Conservation (phyloP, 192 early-diverging fungal genomes). For the Diversispora epigaea region DNA sequence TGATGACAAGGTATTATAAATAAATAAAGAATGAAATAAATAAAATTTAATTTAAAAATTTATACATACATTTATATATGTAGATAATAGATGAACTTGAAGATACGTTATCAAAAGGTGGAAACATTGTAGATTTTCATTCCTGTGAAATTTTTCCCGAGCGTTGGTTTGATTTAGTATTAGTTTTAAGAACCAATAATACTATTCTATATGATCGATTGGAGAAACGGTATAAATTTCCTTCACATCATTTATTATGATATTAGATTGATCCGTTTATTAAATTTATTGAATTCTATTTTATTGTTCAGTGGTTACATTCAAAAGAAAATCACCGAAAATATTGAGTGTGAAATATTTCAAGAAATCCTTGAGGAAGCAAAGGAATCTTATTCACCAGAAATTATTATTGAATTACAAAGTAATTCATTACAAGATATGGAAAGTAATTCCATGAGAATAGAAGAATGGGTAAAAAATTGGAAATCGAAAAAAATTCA, state of each 20-base stretch:
- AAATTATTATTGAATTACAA: constrained; percentile 78
- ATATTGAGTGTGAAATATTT: constrained; percentile 97
- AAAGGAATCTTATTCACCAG: constrained; percentile 72
- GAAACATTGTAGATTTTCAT: constrained; percentile 91
- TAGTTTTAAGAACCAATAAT: constrained; percentile 85
- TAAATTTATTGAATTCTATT: constrained; percentile 8
- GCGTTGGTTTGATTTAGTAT: constrained; percentile 95
- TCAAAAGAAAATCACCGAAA: constrained; percentile 84
- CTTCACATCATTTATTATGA: neutral
- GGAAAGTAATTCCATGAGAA: constrained; percentile 85
- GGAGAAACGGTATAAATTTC: constrained; percentile 57
- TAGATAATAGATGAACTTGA: constrained; percentile 92
- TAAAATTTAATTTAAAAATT: neutral
- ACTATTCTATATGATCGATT: constrained; percentile 77
- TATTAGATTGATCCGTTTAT: neutral
- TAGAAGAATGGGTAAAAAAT: constrained; percentile 66
- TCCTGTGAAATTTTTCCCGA: constrained; percentile 96
- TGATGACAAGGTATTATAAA: constrained; percentile 76
- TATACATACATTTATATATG: neutral
- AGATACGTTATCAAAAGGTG: constrained; percentile 72
- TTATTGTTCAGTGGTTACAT: constrained; percentile 66
- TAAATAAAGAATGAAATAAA: neutral
- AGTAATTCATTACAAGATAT: constrained; percentile 86
- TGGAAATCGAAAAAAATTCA: constrained; percentile 49
- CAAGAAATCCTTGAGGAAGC: constrained; percentile 92